Conservation (phyloP, 2,329 filamentous ascomycete species). For the Colletotrichum limetticola region DNA sequence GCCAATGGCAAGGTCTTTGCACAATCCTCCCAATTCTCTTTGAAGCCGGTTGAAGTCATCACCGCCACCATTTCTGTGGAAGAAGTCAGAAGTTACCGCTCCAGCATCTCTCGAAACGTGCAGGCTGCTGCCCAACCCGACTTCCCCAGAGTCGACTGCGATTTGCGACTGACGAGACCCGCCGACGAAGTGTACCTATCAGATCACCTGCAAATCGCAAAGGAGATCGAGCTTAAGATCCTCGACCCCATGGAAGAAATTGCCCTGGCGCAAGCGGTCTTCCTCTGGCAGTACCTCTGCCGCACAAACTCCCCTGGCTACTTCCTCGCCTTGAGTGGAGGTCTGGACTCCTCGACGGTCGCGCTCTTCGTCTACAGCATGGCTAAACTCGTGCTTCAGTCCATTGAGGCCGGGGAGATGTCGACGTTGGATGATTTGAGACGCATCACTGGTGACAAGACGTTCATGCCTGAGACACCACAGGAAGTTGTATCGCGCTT, state of each 20-base stretch:
- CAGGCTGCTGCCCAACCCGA: constrained; percentile 60
- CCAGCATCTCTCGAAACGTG: constrained; percentile 62
- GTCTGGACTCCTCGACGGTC: constrained; percentile 20
- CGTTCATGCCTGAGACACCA: constrained; percentile 58
- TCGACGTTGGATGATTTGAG: constrained; percentile 40
- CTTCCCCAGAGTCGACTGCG: constrained; percentile 38
- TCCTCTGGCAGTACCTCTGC: constrained; percentile 67
- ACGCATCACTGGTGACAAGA: constrained; percentile 38
- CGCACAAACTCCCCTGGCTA: constrained; percentile 60
- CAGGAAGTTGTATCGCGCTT: constrained; percentile 63
- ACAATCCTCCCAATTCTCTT: constrained; percentile 71
- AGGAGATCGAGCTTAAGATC: constrained; percentile 26
- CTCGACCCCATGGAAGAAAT: constrained; percentile 46
- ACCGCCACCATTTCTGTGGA: constrained; percentile 76
- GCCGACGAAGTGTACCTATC: constrained; percentile 40
- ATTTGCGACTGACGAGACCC: constrained; percentile 33
- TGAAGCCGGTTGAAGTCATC: constrained; percentile 69
- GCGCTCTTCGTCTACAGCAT: constrained; percentile 54
- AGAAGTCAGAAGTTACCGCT: constrained; percentile 72
- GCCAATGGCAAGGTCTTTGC: constrained; percentile 60
- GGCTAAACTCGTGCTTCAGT: constrained; percentile 66
- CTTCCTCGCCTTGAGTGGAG: constrained; percentile 60
- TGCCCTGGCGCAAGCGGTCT: constrained; percentile 38
- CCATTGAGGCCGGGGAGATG: constrained; percentile 52
- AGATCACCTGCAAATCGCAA: constrained; percentile 43